Conservation (phyloP, 139 green algal species). For the Chlorella sp. region DNA sequence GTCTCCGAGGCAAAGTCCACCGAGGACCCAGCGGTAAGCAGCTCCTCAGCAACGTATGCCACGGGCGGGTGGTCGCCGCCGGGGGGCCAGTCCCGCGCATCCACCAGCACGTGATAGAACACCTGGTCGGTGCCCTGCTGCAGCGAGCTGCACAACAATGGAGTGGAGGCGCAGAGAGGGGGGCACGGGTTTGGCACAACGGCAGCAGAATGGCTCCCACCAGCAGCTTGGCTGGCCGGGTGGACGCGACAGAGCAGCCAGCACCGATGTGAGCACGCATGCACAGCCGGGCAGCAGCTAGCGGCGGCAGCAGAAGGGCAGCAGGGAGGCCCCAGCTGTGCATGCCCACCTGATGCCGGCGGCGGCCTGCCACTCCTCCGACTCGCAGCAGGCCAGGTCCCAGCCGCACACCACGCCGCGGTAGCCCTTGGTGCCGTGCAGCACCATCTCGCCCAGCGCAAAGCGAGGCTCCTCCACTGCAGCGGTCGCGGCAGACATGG, state of each 20-base stretch:
- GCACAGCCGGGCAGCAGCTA: background rate
- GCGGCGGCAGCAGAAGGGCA: no score
- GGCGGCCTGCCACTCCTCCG: slow-evolving; percentile 66
- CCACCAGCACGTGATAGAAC: slow-evolving; percentile 79
- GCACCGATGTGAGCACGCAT: background rate
- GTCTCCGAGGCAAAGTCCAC: slow-evolving; percentile 32
- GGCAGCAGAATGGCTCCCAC: no score
- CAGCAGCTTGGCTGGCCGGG: no score
- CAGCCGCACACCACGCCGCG: slow-evolving; percentile 77
- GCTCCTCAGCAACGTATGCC: slow-evolving; percentile 82
- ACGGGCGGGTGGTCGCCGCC: slow-evolving; percentile 68
- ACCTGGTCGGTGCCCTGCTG: slow-evolving; percentile 34
- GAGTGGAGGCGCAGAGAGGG: background rate
- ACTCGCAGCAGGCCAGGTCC: slow-evolving; percentile 84
- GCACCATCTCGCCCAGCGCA: slow-evolving; percentile 77
- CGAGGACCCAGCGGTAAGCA: slow-evolving; percentile 47
- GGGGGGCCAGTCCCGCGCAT: slow-evolving; percentile 74
- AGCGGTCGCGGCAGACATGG: background rate
- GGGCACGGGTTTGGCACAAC: no score
- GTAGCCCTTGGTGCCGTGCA: slow-evolving; percentile 66
- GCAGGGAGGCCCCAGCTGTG: no score
- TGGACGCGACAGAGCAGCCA: no score
- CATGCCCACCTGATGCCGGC: slow-evolving; percentile 49
- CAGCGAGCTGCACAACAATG: slow-evolving; percentile 24
- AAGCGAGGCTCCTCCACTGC: slow-evolving; percentile 40